Conservation (phyloP, 768 basidiomycete genomes). For the Lactarius tabidus region DNA sequence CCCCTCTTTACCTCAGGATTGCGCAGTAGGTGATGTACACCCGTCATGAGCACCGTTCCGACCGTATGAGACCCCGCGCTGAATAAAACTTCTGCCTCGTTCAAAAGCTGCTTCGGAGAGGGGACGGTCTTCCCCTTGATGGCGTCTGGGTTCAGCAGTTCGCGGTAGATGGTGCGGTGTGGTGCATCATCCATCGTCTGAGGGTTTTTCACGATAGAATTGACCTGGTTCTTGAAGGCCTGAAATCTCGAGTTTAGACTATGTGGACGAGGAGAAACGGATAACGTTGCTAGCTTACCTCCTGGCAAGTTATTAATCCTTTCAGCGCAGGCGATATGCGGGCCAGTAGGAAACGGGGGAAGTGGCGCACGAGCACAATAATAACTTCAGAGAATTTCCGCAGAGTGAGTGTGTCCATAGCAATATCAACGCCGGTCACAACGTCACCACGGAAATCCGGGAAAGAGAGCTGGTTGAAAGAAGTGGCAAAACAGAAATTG, state of each 20-base stretch:
- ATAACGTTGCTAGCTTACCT: background rate
- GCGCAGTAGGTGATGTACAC: slow-evolving; percentile 9
- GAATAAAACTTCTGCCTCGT: slow-evolving; percentile 17
- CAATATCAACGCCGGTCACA: slow-evolving; percentile 33
- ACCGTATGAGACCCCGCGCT: slow-evolving; percentile 19
- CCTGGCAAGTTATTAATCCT: background rate
- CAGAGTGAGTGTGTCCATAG: slow-evolving; percentile 29
- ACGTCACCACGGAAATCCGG: slow-evolving; percentile 37
- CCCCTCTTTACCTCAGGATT: slow-evolving; percentile 1
- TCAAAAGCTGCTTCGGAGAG: background rate
- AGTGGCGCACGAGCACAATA: slow-evolving; percentile 3
- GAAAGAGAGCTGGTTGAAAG: slow-evolving; percentile 32
- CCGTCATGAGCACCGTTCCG: slow-evolving; percentile 15
- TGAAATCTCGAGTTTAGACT: background rate
- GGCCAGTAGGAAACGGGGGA: slow-evolving; percentile 3
- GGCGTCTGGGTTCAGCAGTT: slow-evolving; percentile 9
- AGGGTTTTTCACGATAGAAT: slow-evolving; percentile 3
- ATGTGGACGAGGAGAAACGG: background rate
- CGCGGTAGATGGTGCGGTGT: slow-evolving; percentile 18
- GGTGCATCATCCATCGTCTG: slow-evolving; percentile 6
- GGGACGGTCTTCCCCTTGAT: slow-evolving; percentile 3
- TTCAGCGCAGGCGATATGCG: background rate
- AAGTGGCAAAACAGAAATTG: slow-evolving; percentile 39
- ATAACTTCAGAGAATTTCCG: slow-evolving; percentile 8
- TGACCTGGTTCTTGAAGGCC: slow-evolving; percentile 5